phyloP scores from a whole-genome alignment of 2,329 filamentous ascomycete species.

The Aspergillus ustus region DNA sequence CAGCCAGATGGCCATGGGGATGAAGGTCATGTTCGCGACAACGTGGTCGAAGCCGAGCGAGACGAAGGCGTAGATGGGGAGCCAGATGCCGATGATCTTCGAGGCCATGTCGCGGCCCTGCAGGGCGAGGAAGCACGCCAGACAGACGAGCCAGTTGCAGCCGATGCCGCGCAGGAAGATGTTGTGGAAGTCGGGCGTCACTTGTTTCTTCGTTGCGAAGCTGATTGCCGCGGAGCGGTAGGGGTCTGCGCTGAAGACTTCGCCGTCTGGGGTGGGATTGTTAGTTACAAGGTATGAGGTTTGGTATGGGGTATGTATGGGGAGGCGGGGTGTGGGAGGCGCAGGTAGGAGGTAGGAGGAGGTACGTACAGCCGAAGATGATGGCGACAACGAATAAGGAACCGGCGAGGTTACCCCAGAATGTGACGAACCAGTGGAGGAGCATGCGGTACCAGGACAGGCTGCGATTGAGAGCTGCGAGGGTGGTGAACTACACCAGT shows the following conservation, averaged over 20 bases:
- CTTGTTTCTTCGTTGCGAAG: conserved; percentile 55
- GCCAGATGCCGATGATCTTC: conserved; percentile 62
- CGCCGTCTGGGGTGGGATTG: conserved; percentile 44
- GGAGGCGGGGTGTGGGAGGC: not conserved
- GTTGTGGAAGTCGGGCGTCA: conserved; percentile 55
- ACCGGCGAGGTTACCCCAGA: conserved; percentile 56
- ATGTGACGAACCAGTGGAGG: conserved; percentile 52
- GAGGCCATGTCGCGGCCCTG: conserved; percentile 57
- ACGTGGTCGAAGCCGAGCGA: conserved; percentile 60
- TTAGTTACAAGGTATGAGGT: too few relatives aligned
- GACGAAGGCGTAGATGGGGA: conserved; percentile 61
- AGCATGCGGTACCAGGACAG: conserved; percentile 43
- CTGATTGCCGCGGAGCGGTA: conserved; percentile 52
- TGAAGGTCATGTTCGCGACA: conserved; percentile 62
- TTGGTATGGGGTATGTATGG: not conserved
- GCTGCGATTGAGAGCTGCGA: conserved; percentile 50
- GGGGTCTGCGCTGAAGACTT: conserved; percentile 49
- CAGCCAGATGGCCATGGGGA: conserved; percentile 58
- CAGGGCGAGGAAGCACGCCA: conserved; percentile 52
- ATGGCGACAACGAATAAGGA: conserved; percentile 54
- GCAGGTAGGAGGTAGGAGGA: not conserved
- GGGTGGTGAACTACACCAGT: conserved; percentile 46
- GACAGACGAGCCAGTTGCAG: conserved; percentile 63
- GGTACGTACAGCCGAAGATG: conserved; percentile 52
- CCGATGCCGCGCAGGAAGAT: conserved; percentile 61